Conservation (phyloP, 352 stramenopile genomes). For the Discostella stelligera region DNA sequence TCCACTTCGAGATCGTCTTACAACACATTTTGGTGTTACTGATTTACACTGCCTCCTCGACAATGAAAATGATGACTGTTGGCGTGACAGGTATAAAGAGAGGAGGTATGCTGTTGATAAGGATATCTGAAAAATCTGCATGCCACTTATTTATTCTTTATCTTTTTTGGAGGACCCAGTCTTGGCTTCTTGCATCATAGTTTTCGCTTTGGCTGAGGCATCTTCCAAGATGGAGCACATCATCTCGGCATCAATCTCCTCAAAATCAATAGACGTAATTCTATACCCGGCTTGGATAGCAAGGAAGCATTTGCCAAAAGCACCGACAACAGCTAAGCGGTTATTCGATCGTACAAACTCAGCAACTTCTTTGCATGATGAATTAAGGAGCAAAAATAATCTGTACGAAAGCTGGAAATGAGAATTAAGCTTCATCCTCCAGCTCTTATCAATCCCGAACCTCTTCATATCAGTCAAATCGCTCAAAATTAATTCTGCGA, state of each 20-base stretch:
- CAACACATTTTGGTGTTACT: slow-evolving; percentile 17
- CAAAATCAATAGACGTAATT: slow-evolving; percentile 49
- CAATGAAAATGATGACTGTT: slow-evolving; percentile 10
- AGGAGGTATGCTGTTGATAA: background rate
- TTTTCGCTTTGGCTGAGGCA: slow-evolving; percentile 41
- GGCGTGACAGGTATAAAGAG: slow-evolving; percentile 14
- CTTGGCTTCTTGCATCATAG: slow-evolving; percentile 43
- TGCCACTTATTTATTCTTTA: background rate
- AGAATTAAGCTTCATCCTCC: slow-evolving; percentile 39
- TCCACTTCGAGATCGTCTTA: slow-evolving; percentile 16
- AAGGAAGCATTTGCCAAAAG: slow-evolving; percentile 64
- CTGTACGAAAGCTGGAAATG: slow-evolving; percentile 67
- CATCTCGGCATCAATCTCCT: slow-evolving; percentile 41
- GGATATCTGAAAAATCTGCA: background rate
- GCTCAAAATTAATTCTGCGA: slow-evolving; percentile 66
- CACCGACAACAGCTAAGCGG: slow-evolving; percentile 48
- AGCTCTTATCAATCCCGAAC: slow-evolving; percentile 28
- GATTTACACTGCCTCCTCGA: slow-evolving; percentile 24
- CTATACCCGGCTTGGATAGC: slow-evolving; percentile 56
- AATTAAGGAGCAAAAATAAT: slow-evolving; percentile 73
- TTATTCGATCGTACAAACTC: slow-evolving; percentile 40
- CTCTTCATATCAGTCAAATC: slow-evolving; percentile 58
- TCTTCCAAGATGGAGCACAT: slow-evolving; percentile 46
- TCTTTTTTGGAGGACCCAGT: slow-evolving; percentile 4
- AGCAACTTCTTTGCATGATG: slow-evolving; percentile 39